These are phyloP conservation scores for Pythium biforme DNA, from an alignment of 352 stramenopile species.

Conservation along the genomic window DNA sequence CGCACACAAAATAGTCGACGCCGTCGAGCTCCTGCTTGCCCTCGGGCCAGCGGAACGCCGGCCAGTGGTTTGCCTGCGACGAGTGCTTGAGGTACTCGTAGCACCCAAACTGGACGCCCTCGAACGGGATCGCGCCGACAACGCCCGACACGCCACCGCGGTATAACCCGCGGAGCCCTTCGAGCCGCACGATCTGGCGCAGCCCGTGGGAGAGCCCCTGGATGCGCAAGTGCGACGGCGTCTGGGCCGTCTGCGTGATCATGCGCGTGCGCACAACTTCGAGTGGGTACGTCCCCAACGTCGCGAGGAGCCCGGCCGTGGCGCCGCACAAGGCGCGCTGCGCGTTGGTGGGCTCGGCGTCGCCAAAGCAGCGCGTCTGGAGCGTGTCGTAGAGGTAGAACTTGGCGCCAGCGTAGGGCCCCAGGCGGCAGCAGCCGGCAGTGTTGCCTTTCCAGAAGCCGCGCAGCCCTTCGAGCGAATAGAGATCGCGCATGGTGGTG, in stretches of 20 bases:
- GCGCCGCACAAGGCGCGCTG: constrained; percentile 61
- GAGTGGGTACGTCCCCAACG: constrained; percentile 74
- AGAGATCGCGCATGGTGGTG: constrained; percentile 55
- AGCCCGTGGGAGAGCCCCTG: constrained; percentile 57
- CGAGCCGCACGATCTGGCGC: constrained; percentile 51
- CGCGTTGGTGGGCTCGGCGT: constrained; percentile 36
- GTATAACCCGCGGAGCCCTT: constrained; percentile 75
- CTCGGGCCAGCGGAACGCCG: constrained; percentile 57
- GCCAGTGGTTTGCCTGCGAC: constrained; percentile 47
- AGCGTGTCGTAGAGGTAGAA: constrained; percentile 80
- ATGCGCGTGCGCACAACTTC: constrained; percentile 82
- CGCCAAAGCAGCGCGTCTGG: constrained; percentile 36
- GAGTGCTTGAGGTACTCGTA: constrained; percentile 79
- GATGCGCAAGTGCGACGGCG: constrained; percentile 42
- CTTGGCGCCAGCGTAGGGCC: constrained; percentile 76
- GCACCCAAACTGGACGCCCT: constrained; percentile 82
- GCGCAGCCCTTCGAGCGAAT: constrained; percentile 59
- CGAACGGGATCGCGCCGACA: constrained; percentile 73
- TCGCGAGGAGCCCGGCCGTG: constrained; percentile 61
- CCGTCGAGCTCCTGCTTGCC: constrained; percentile 67
- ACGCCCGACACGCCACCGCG: constrained; percentile 62
- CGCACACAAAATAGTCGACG: constrained; percentile 77
- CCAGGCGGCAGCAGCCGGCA: constrained; percentile 72
- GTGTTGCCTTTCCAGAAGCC: constrained; percentile 83
- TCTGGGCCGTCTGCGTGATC: constrained; percentile 55